A percentile compares a stretch with the other conserved stretches of the same genome.
These are phyloP conservation scores for Diutina ranongensis DNA, from an alignment of 1,139 yeast genomes.

Conservation along the genomic window DNA sequence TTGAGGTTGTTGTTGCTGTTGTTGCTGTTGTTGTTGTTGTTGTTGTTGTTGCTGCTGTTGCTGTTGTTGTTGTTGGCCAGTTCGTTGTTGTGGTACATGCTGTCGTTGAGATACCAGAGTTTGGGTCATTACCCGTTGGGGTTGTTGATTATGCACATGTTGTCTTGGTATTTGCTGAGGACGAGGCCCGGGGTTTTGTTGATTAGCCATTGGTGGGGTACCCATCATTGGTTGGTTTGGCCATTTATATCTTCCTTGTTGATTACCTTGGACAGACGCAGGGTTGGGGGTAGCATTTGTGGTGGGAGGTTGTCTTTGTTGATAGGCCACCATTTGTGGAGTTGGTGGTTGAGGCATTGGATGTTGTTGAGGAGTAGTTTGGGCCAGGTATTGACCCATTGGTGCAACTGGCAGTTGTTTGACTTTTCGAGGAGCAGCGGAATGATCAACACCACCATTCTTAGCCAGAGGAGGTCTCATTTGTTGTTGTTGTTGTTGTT, in stretches of 20 bases:
- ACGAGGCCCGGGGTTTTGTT: neutral
- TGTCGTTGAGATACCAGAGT: neutral
- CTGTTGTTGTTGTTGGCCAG: neutral
- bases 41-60: neutral
- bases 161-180: neutral
- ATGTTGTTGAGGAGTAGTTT: neutral
- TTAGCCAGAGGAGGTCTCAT: neutral
- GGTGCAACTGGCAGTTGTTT: neutral
- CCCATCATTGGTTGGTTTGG: neutral
- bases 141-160: neutral
- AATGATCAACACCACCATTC: neutral
- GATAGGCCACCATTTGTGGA: neutral
- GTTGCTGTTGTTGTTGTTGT: neutral
- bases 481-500: neutral
- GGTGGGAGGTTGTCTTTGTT: constrained; percentile 8
- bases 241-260: constrained; percentile 1
- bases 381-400: neutral
- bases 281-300: constrained; percentile 5
- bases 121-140: constrained; percentile 1
- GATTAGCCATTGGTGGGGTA: neutral
- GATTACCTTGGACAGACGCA: neutral
- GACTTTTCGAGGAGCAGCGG: neutral
- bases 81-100: neutral
- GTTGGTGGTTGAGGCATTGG: constrained; percentile 2
- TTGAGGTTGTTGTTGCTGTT: neutral